phyloP scores from a whole-genome alignment of 495 filamentous ascomycete species.

The Oidiodendron maius region DNA sequence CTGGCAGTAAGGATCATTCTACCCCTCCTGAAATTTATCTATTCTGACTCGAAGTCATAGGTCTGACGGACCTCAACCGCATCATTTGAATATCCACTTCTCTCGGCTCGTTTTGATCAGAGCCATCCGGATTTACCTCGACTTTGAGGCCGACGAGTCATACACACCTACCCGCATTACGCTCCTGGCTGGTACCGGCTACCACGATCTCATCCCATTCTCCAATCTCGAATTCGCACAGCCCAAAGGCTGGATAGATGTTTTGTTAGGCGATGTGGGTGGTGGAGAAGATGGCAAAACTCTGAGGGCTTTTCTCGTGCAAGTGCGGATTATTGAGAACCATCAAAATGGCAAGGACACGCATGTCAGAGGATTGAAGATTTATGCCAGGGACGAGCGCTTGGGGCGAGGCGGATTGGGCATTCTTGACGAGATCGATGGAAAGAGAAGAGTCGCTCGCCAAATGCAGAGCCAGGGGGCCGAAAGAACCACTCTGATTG shows the following conservation, averaged over 20 bases:
- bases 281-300: slow-evolving; percentile 58
- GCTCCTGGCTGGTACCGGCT: slow-evolving; percentile 78
- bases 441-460: slow-evolving; percentile 4
- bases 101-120: slow-evolving; percentile 85
- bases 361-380: slow-evolving; percentile 87
- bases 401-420: slow-evolving; percentile 7
- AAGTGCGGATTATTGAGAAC: slow-evolving; percentile 85
- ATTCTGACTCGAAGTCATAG: slow-evolving; percentile 22
- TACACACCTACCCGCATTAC: slow-evolving; percentile 95
- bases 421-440: slow-evolving; percentile 3
- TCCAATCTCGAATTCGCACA: slow-evolving; percentile 69
- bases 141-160: slow-evolving; percentile 86
- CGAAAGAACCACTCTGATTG: slow-evolving; percentile 28
- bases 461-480: slow-evolving; percentile 21
- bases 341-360: slow-evolving; percentile 99
- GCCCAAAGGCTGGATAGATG: slow-evolving; percentile 85
- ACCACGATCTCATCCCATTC: slow-evolving; percentile 82
- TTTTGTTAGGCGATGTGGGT: slow-evolving; percentile 65
- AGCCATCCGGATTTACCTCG: slow-evolving; percentile 77
- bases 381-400: slow-evolving; percentile 69
- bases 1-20: slow-evolving; percentile 64
- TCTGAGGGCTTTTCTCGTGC: slow-evolving; percentile 77
- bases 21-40: neutral
- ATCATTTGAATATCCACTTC: slow-evolving; percentile 91
- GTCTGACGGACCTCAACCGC: slow-evolving; percentile 93